Base-by-base conservation (phyloP, 1,284 basidiomycete species). In the Cutaneotrichosporon arboriforme region DNA sequence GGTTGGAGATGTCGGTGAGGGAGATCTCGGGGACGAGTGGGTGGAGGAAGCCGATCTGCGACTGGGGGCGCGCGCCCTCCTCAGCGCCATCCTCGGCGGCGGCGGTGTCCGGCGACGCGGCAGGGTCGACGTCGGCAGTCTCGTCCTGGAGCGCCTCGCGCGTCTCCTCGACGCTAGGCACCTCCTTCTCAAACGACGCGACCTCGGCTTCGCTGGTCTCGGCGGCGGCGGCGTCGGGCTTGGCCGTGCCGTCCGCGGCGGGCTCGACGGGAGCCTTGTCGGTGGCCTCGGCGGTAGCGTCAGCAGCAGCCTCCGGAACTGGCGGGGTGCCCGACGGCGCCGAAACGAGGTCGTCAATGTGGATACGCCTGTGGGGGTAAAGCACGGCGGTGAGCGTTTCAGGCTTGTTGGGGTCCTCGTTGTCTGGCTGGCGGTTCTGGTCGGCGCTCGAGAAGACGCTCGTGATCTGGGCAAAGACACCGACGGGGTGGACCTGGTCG, bases 381-480 rank as follows among this genome's bases (percentile, higher is more conserved):
- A 97, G 80, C 10, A 97, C 93, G 20, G 91, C 92, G 2, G 93
- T 97, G 33, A 97, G 79, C 15, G 88, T 88, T 59, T 93, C 89
- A n/a, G 72, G 74, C 22, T 59, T 64, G 14, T 72, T 63, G 49
- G 83, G 82, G 42, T 81, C 83, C 35, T 80, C 81, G 40, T 78
- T 77, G n/a, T 79, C 77, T 14, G 51, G 54, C 22, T 79, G 65
- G 22, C 59, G 59, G 34, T 49, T 63, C 34, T 52, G 54, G 47
- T 69, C 67, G 36, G 65, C 57, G 7, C 87, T 84, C 0, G 86
- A 82, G 74, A 97, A 98, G 4, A 94, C 87, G 63, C 88, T 92
- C 1, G 94, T 97, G 58, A 98, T 92, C 77, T 98, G 94, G 3
- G 92, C 92, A 70, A 98, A 97, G 9, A 98, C 92, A 57, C 96